Base-by-base conservation (phyloP, 805 yeast genomes). In the Saccharomycopsis lassenensis region DNA sequence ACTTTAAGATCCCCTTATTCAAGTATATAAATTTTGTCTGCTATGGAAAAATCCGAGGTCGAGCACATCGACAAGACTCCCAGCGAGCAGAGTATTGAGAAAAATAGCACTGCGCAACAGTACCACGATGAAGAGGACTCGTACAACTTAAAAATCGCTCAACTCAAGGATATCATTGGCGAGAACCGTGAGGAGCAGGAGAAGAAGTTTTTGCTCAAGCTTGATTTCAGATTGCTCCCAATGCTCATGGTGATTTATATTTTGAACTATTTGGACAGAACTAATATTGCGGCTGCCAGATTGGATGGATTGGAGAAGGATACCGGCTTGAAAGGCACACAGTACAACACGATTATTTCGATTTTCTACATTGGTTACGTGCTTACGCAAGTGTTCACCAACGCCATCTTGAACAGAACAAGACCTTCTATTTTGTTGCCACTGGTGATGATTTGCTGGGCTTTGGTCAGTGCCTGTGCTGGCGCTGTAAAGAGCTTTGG, bases 341-440 rank as follows among this genome's bases (percentile, higher is more conserved):
- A 67, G 46, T 68, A 65, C 41, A 69, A 71, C 47, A 67, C 69
- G 4, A 60, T 65, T 51, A 65, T 71, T 38, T 63, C 74, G n/a
- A 60, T 71, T 29, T 62, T 50, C 37, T 40, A 15, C 24, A 63
- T 69, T 43, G 71, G 71, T 27, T 67, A 67, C 45, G 65, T 67
- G 40, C 47, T 59, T 36, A 62, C 63, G 57, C 71, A 67, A 49
- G 57, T 67, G 32, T 73, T 73, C 14, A 58, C 69, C 22, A 67
- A 67, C 45, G 58, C 67, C 33, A 7, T 40, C n/a, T 58, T 67
- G 47, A 63, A 62, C 45, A 62, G 59, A 39, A 43, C 65, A 34
- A 73, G 70, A 39, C 78, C 81, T 1, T 61, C 74, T 0, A 36
- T 67, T 7, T 70, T 68, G 46, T 62, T 73, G 31, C 61, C 76